Evolutionary conservation across 495 filamentous ascomycete genomes (phyloP).

Genomic region (Aspergillus sparsus): DNA sequence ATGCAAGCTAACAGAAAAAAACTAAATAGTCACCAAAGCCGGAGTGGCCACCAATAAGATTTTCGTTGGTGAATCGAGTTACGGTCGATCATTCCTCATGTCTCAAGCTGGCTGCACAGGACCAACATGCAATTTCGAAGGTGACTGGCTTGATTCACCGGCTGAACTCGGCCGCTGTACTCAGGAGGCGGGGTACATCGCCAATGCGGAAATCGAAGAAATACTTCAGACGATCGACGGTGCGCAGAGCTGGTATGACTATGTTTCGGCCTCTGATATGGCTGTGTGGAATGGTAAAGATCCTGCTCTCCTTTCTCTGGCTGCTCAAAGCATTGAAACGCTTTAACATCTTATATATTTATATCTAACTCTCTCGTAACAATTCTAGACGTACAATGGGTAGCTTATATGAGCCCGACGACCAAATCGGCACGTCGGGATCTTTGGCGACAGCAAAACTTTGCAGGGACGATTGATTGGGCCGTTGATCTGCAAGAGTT

Average conservation of each 20-base stretch:
- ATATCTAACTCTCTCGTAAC: no score
- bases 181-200: slow-evolving; percentile 27
- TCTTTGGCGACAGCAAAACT: slow-evolving; percentile 21
- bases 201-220: slow-evolving; percentile 21
- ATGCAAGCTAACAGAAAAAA: no score
- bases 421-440: slow-evolving; percentile 20
- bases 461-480: slow-evolving; percentile 31
- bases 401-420: slow-evolving; percentile 9
- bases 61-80: slow-evolving; percentile 4
- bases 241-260: slow-evolving; percentile 5
- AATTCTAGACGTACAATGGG: slow-evolving; percentile 5
- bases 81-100: slow-evolving; percentile 6
- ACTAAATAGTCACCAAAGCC: slow-evolving; percentile 3
- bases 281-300: slow-evolving; percentile 28
- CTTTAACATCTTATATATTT: no score
- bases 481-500: slow-evolving; percentile 28
- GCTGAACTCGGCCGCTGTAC: slow-evolving; percentile 9
- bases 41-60: slow-evolving; percentile 1
- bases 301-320: no score
- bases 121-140: neutral
- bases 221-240: neutral
- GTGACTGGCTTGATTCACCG: neutral
- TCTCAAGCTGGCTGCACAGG: neutral
- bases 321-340: no score
- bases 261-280: slow-evolving; percentile 32